phyloP scores from a whole-genome alignment of 495 filamentous ascomycete species.

The Aspergillus panamensis region DNA sequence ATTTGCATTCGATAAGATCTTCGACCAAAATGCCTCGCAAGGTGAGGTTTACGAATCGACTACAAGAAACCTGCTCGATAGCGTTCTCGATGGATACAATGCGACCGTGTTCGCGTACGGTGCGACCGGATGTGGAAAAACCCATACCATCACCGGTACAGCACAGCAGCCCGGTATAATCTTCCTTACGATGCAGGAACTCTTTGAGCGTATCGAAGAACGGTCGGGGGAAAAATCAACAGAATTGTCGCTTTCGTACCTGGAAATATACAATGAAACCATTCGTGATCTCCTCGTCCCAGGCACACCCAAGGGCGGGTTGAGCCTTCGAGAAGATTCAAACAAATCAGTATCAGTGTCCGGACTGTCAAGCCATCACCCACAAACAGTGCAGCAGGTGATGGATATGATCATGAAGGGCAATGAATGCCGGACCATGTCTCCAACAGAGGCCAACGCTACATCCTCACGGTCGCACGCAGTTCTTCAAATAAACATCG shows the following conservation, averaged over 20 bases:
- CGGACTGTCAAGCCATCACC: conserved; percentile 87
- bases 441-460: conserved; percentile 95
- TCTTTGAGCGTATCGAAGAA: conserved; percentile 93
- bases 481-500: conserved; percentile 96
- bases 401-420: conserved; percentile 99
- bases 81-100: conserved; percentile 96
- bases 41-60: conserved; percentile 95
- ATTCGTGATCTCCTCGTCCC: conserved; percentile 92
- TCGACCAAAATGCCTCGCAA: conserved; percentile 93
- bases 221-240: conserved; percentile 79
- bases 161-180: conserved; percentile 94
- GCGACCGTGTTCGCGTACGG: conserved; percentile 98
- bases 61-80: conserved; percentile 83
- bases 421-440: conserved; percentile 93
- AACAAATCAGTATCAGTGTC: conserved; percentile 91
- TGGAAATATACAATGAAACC: conserved; percentile 99
- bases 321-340: conserved; percentile 93
- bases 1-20: conserved; percentile 94
- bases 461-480: conserved; percentile 97
- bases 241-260: conserved; percentile 88
- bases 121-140: conserved; percentile 97
- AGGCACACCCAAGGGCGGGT: conserved; percentile 75
- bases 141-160: conserved; percentile 96
- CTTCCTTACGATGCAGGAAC: conserved; percentile 96
- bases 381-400: conserved; percentile 83